Evolutionary conservation across 1,284 basidiomycete genomes (phyloP), one percentile per base, ranked within the genome.

Genomic region (Cutaneotrichosporon cavernicola): DNA sequence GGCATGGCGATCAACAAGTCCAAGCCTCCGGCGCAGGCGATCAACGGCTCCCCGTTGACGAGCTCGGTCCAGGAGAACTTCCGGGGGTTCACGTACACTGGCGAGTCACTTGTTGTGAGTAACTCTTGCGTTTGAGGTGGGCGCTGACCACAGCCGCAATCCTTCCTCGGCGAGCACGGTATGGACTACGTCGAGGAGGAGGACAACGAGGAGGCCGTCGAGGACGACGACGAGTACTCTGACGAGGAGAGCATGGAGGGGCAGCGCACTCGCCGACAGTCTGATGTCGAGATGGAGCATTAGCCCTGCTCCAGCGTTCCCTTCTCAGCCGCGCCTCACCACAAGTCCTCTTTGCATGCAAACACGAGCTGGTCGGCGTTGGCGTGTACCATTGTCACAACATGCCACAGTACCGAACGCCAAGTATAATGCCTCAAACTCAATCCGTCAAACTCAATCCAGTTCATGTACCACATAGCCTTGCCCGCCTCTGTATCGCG

Each of bases 21-120:
- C 46, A 68, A 78, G 58, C 78, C 77, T 21, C 56, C 58, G 8
- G 38, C 31, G 11, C 58, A 58, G 56, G 68, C 72, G 26, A 47
- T 72, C 22, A 61, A 80, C 56, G 86, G 86, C 21, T 87, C 84
- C 40, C 90, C 91, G 30, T 82, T 96, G 72, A 93, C 92, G 67
- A 91, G 83, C 76, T 91, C 89, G 72, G 90, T 97, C 57, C 93
- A 97, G 82, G 93, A 94, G 83, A 93, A 96, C 80, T 97, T 97
- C 80, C 85, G 89, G 62, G 91, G 91, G 50, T 95, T 93, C 83
- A 94, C 92, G 5, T 95, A 91, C 77, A 89, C 88, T 38, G 91
- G 91, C 64, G 90, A 91, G 69, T 88, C 91, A 80, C 88, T 89
- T 56, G 72, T 81, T 72, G 78, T 80, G 67, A 71, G 80, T 50